These are phyloP conservation scores for Quambalaria eucalypti DNA, from an alignment of 1,284 basidiomycete genomes.

Conservation along the genomic window DNA sequence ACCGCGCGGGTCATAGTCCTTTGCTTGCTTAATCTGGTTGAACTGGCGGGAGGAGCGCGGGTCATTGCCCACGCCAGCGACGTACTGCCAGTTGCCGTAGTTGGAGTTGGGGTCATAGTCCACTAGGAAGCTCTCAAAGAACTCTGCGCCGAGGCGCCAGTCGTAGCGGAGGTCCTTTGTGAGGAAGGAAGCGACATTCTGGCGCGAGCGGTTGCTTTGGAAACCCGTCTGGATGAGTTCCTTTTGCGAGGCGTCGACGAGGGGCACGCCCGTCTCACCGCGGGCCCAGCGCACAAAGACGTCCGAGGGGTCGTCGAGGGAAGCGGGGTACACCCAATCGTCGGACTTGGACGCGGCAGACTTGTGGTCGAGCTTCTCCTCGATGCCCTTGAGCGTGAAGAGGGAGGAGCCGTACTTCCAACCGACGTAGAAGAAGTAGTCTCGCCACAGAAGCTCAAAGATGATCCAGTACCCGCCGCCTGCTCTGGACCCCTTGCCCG, in stretches of 20 bases:
- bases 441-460: constrained; percentile 38
- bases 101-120: constrained; percentile 33
- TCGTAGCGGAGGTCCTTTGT: constrained; percentile 37
- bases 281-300: constrained; percentile 26
- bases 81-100: constrained; percentile 38
- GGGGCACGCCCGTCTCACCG: constrained; percentile 25
- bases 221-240: constrained; percentile 48
- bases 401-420: constrained; percentile 29
- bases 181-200: constrained; percentile 33
- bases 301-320: constrained; percentile 15
- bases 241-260: constrained; percentile 38
- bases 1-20: constrained; percentile 28
- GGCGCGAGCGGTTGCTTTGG: constrained; percentile 51
- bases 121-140: constrained; percentile 27
- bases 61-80: constrained; percentile 39
- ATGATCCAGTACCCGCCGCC: constrained; percentile 38
- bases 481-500: constrained; percentile 7
- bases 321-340: constrained; percentile 19
- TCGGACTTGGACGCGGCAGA: constrained; percentile 18
- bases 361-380: constrained; percentile 19
- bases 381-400: constrained; percentile 31
- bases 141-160: constrained; percentile 33
- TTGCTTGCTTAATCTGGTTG: constrained; percentile 37
- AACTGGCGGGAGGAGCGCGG: constrained; percentile 32
- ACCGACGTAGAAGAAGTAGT: constrained; percentile 49